These are phyloP conservation scores for Micractinium sp. DNA, from an alignment of 139 green algal genomes.

Conservation along the genomic window DNA sequence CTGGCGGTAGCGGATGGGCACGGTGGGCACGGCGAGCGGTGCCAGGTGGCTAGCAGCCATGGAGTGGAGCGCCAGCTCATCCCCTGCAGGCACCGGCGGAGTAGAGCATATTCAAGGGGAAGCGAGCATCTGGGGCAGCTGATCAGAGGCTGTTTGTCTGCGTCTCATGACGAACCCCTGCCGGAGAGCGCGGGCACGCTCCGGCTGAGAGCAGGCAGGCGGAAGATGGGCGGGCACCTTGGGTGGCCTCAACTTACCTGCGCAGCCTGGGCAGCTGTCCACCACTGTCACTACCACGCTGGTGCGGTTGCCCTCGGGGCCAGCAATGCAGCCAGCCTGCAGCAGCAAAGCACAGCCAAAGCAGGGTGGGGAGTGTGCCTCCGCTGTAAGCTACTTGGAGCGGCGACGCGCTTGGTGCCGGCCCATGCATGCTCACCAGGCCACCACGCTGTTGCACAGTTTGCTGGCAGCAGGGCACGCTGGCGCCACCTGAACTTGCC, in stretches of 20 bases:
- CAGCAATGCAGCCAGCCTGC: not conserved
- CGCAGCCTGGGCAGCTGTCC: conserved; percentile 6
- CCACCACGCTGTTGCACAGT: not conserved
- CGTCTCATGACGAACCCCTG: not conserved
- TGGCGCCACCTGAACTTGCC: not conserved
- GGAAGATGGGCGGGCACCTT: not conserved
- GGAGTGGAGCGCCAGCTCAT: not conserved
- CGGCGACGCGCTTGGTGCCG: not conserved
- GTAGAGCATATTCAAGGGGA: not conserved
- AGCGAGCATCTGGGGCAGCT: not conserved
- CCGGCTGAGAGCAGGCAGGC: not conserved
- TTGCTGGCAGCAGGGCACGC: not conserved
- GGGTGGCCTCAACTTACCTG: no score
- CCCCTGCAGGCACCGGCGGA: not conserved
- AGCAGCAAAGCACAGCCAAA: not conserved
- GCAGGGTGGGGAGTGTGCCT: not conserved
- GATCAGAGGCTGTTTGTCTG: no score
- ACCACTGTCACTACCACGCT: not conserved
- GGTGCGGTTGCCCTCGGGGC: not conserved
- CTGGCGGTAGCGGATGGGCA: conserved; percentile 20
- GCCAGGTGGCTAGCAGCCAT: not conserved
- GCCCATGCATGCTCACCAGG: not conserved
- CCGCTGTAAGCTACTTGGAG: no score
- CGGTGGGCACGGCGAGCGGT: not conserved
- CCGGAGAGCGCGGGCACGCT: not conserved